Percentiles rank a stretch among this genome's conserved stretches.
Conservation (phyloP, 495 filamentous ascomycete species). For the Choiromyces venosus region DNA sequence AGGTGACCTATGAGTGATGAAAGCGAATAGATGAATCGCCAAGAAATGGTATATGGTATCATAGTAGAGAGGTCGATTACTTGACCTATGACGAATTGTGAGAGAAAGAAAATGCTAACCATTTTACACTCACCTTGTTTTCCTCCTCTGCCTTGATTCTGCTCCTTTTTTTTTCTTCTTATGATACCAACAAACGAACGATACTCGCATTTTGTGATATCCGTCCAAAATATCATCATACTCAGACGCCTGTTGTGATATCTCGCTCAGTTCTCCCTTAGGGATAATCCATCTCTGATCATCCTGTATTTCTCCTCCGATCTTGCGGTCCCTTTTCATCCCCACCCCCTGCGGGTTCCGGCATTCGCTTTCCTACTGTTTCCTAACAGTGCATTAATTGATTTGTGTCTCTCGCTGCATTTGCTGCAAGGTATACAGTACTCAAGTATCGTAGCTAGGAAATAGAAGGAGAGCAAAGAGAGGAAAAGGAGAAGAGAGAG, state of each 20-base stretch:
- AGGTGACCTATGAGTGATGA: neutral
- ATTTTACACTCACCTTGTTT: neutral
- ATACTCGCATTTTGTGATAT: slow-evolving; percentile 1
- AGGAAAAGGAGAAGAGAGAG: neutral
- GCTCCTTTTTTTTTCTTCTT: neutral
- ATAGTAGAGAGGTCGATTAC: neutral
- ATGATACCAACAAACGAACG: neutral
- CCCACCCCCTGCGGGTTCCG: neutral
- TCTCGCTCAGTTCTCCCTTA: neutral
- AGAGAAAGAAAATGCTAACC: neutral
- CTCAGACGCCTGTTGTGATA: neutral
- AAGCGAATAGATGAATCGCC: neutral
- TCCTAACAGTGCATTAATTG: neutral
- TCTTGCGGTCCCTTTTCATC: neutral
- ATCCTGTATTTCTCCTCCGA: neutral
- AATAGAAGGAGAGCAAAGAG: neutral
- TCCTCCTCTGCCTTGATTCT: neutral
- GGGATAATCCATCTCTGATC: neutral
- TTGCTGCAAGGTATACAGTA: neutral
- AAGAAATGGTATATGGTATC: neutral
- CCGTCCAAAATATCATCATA: neutral
- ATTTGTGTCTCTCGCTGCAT: neutral
- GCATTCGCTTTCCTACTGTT: neutral
- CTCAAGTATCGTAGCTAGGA: neutral
- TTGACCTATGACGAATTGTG: neutral